phyloP scores from a whole-genome alignment of 257 asterid species.

The Ligustrum vulgare region DNA sequence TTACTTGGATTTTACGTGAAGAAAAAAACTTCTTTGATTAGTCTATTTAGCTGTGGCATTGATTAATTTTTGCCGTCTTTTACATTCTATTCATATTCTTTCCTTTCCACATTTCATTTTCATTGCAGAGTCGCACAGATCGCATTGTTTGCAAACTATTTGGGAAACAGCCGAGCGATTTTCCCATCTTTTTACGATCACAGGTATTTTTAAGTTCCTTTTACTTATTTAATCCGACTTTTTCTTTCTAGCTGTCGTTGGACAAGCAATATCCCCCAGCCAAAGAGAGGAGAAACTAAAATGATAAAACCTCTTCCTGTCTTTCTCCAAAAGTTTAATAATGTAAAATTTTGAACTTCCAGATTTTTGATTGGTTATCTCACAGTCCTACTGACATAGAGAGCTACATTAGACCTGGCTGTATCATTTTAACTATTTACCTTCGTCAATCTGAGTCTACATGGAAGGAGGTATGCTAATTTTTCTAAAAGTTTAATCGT shows the following conservation, averaged over 20 bases:
- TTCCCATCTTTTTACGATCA: conserved; percentile 62
- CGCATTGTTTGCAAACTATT: conserved; percentile 84
- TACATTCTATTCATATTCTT: background rate
- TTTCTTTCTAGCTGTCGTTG: background rate
- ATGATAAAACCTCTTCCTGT: background rate
- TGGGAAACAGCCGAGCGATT: conserved; percentile 77
- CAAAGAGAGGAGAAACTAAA: background rate
- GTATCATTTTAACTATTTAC: conserved; percentile 71
- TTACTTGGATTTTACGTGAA: background rate
- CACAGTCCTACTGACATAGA: conserved; percentile 88
- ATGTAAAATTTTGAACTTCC: conserved; percentile 33
- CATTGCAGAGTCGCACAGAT: conserved; percentile 70
- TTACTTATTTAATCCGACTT: background rate
- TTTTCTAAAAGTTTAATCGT: conserved; percentile 4
- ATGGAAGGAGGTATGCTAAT: conserved; percentile 78
- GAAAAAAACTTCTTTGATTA: conserved; percentile 19
- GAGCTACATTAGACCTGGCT: conserved; percentile 93
- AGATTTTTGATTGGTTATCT: conserved; percentile 92
- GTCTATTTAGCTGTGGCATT: background rate
- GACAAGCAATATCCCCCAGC: background rate
- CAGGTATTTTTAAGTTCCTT: conserved; percentile 47
- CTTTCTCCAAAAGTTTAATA: conserved; percentile 21
- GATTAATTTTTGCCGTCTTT: background rate
- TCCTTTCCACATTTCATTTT: background rate
- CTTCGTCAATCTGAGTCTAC: conserved; percentile 56